Evolutionary conservation across 179 eudicot species (phyloP), one percentile per base, ranked within the genome.

Genomic region (Carnegiea gigantea): DNA sequence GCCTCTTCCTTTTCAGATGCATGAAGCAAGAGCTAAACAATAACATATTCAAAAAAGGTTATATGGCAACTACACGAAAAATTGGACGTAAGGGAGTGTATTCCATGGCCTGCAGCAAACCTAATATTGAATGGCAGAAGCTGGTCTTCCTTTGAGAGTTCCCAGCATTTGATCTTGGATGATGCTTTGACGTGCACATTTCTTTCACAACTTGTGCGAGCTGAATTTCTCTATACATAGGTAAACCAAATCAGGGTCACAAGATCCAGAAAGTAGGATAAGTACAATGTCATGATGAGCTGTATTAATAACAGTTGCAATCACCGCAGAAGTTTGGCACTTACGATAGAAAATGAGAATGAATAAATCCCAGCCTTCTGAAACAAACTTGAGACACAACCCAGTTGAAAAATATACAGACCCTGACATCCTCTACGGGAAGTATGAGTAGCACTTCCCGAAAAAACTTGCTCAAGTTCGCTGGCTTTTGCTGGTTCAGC

Each of bases 271-370:
- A 10, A 26, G 14, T 24, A 0, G 79, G 8, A 28, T 30, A 33
- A 2, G 3, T 1, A 33, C 20, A 20, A 40, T 38, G 60, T 48
- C 24, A 40, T 23, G 5, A 20, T 7, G 21, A n/a, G 20, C 6
- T 49, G 11, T 43, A 77, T 10, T 18, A 17, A 33, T 59, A 10
- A 17, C 23, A 71, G n/a, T 54, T 71, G 77, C 28, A 53, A 70
- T 10, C 20, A 17, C 78, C 38, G 62, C 65, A 57, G 4, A 72
- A 23, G 48, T 26, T n/a, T 72, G 67, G 40, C 38, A 88, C 92
- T 90, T 87, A 93, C 98, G 78, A 89, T 79, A 59, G 88, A 87
- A 70, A 92, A 85, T 40, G 84, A 80, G 75, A 92, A 92, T 57
- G 80, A 84, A 84, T 88, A 92, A n/a, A 51, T 53, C 62, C 96